Evolutionary conservation across 129 eudicot genomes (phyloP).

Genomic region (Oenanthe sinensis): DNA sequence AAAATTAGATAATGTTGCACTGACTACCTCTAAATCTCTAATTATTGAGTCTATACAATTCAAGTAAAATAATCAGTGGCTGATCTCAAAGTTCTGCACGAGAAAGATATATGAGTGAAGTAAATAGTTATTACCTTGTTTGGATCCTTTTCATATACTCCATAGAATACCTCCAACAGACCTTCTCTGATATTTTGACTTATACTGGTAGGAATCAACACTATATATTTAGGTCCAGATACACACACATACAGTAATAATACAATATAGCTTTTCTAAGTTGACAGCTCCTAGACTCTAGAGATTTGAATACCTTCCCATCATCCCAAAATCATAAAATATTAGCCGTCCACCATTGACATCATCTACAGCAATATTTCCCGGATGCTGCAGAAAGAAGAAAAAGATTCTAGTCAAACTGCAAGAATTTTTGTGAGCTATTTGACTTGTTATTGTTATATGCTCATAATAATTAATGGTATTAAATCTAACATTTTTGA

Average conservation of each 20-base stretch:
- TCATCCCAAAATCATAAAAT: constrained; percentile 98
- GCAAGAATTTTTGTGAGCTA: neutral
- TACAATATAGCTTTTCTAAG: neutral
- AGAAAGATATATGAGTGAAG: neutral
- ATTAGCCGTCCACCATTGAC: constrained; percentile 97
- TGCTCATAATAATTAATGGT: neutral
- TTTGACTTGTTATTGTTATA: neutral
- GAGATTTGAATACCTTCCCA: constrained; percentile 70
- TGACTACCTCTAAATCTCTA: neutral
- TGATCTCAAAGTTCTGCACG: neutral
- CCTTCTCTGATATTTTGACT: constrained; percentile 95
- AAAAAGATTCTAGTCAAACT: constrained; percentile 1
- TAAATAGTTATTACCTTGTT: constrained; percentile 46
- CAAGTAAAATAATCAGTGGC: neutral
- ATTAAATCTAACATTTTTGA: neutral
- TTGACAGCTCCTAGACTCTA: neutral
- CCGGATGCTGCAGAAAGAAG: constrained; percentile 72
- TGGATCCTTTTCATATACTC: constrained; percentile 97
- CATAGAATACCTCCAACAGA: constrained; percentile 80
- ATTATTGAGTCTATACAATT: neutral
- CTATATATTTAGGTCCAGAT: constrained; percentile 2
- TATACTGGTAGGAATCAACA: constrained; percentile 55
- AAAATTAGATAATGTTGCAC: neutral
- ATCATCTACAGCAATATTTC: constrained; percentile 98
- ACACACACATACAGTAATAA: constrained; percentile 6